Base-by-base conservation (phyloP, 208 protist species). In the Wallacemonas sp. region DNA sequence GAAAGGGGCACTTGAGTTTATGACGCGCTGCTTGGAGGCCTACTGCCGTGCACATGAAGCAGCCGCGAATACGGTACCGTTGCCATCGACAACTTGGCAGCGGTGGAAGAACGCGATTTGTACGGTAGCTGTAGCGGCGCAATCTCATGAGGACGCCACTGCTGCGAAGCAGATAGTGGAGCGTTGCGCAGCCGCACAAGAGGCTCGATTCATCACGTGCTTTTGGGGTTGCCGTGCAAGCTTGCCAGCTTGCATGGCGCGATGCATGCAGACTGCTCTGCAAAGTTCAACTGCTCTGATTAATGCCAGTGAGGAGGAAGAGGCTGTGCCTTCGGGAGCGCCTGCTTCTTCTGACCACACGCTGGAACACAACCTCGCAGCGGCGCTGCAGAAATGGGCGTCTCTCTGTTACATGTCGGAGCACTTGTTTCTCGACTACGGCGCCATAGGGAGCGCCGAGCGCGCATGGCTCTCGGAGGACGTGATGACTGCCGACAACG, bases 391-490 rank as follows among this genome's bases (percentile, higher is more conserved):
- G 14, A 56, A 53, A 19, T 92, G 85, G 62, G 56, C 80, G 11
- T 41, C 55, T 4, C 66, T 92, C 2, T 56, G 72, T 1, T 62
- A 72, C 45, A 70, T 80, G 11, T 71, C 80, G 22, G 68, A 79
- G 11, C 86, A 92, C 55, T 66, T 89, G 14, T 86, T 77, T 39
- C 58, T 56, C 14, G 56, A 49, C 19, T 84, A 86, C 60, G 63
- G 36, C n/a, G 27, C 71, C 8, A 64, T 89, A 24, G 86, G 86
- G 4, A 53, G 34, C 15, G 45, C 76, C 24, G 82, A 92, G 63
- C 73, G 86, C 5, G 24, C 53, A 47, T 89, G 82, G 80, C 69
- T 92, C 26, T 66, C 56, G 15, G 86, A 85, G 5, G 77, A 53
- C 0, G 42, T 86, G 1, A 26, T 76, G 39, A 24, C 55, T 0